These are phyloP conservation scores for Hypoxylon intermedium DNA, from an alignment of 495 filamentous ascomycete species.

Conservation along the genomic window DNA sequence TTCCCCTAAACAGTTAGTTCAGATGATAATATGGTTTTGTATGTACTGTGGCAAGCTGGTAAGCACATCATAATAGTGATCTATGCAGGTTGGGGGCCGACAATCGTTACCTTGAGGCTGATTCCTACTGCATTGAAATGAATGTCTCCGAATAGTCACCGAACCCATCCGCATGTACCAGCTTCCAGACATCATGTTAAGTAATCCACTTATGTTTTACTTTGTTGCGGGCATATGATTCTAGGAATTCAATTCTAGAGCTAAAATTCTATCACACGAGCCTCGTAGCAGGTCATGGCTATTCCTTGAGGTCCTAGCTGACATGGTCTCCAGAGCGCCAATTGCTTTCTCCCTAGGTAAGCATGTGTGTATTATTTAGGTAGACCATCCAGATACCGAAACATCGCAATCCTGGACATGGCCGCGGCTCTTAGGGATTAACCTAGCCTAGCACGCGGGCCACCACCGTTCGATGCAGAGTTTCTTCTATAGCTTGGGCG, in stretches of 20 bases:
- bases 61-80: neutral
- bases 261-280: neutral
- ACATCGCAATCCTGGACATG: neutral
- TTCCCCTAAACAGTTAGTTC: too few relatives aligned
- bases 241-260: neutral
- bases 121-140: neutral
- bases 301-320: neutral
- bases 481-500: conserved; percentile 16
- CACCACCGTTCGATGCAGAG: neutral
- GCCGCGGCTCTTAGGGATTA: neutral
- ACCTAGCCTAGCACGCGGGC: neutral
- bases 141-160: conserved; percentile 1
- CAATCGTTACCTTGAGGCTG: neutral
- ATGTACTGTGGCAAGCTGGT: too few relatives aligned
- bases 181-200: neutral
- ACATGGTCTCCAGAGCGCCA: too few relatives aligned
- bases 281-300: neutral
- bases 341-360: too few relatives aligned
- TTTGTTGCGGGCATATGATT: neutral
- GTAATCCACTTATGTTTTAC: neutral
- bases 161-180: neutral
- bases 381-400: neutral
- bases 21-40: too few relatives aligned
- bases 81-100: neutral
- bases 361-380: neutral